These are phyloP conservation scores for Piper longum DNA, from an alignment of 164 flowering plant genomes.

Conservation along the genomic window DNA sequence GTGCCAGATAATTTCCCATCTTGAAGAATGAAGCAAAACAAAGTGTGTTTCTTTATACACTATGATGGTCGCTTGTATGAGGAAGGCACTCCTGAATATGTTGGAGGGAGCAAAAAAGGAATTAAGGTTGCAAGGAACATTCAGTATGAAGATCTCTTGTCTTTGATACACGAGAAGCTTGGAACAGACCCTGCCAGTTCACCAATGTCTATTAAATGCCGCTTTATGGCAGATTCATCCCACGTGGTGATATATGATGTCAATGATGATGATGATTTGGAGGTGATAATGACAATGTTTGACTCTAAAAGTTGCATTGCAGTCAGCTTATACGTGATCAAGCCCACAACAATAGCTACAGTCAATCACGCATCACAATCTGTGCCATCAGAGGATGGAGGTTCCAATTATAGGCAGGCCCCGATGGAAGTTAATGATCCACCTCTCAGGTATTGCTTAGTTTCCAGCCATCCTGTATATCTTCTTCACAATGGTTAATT, in stretches of 20 bases:
- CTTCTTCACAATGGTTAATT: too few species aligned
- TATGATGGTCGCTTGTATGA: background rate
- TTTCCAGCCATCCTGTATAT: too few species aligned
- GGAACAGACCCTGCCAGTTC: background rate
- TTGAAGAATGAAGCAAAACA: background rate
- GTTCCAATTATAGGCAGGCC: background rate
- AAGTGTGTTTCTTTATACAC: background rate
- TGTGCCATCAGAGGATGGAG: background rate
- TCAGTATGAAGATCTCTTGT: background rate
- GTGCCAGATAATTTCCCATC: background rate
- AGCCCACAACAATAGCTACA: background rate
- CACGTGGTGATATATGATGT: background rate
- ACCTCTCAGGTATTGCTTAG: too few species aligned
- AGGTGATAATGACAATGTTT: background rate
- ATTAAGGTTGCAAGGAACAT: background rate
- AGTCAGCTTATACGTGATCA: background rate
- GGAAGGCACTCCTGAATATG: background rate
- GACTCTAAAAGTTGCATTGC: background rate
- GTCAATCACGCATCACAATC: background rate
- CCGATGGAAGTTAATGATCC: too few species aligned
- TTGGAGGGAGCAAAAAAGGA: background rate
- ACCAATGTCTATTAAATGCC: background rate
- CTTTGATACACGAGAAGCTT: background rate
- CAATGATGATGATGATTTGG: background rate
- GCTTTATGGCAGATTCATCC: background rate